These are phyloP conservation scores for Xylariaceae sp. DNA, from an alignment of 2,329 filamentous ascomycete species.

Conservation along the genomic window DNA sequence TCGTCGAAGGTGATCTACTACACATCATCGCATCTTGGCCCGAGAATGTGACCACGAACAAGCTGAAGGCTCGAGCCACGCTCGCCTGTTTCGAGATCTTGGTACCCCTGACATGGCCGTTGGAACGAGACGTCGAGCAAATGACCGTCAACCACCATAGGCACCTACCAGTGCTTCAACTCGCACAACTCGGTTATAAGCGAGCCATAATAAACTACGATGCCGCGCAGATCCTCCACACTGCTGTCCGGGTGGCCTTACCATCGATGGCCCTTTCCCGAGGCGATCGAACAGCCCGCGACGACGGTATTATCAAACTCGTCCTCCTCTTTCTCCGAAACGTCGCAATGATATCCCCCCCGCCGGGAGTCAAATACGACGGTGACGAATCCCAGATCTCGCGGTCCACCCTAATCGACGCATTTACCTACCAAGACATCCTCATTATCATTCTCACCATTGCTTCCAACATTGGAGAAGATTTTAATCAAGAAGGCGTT, in stretches of 20 bases:
- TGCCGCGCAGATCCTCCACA: slow-evolving; percentile 69
- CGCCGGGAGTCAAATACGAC: slow-evolving; percentile 66
- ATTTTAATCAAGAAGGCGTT: slow-evolving; percentile 84
- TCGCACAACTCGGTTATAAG: slow-evolving; percentile 88
- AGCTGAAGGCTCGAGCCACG: slow-evolving; percentile 71
- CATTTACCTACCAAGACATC: slow-evolving; percentile 86
- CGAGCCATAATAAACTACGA: slow-evolving; percentile 80
- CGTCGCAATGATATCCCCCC: slow-evolving; percentile 74
- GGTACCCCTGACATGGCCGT: slow-evolving; percentile 89
- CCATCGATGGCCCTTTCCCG: slow-evolving; percentile 78
- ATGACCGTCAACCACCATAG: slow-evolving; percentile 92
- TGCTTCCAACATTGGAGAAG: slow-evolving; percentile 87
- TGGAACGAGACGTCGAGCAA: slow-evolving; percentile 70
- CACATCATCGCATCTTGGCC: slow-evolving; percentile 83
- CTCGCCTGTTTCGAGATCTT: slow-evolving; percentile 85
- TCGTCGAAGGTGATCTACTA: slow-evolving; percentile 84
- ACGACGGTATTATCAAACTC: slow-evolving; percentile 89
- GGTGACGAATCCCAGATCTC: slow-evolving; percentile 89
- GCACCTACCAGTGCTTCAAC: slow-evolving; percentile 82
- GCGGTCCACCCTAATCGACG: slow-evolving; percentile 79
- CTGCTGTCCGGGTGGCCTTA: slow-evolving; percentile 72
- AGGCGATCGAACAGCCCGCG: slow-evolving; percentile 68
- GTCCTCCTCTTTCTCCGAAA: slow-evolving; percentile 87
- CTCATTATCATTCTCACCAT: slow-evolving; percentile 80
- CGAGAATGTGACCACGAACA: slow-evolving; percentile 65